Percentiles rank a stretch among this genome's conserved stretches.
Conservation (phyloP, 1,139 yeast species). For the Eremothecium cymbalariae region DNA sequence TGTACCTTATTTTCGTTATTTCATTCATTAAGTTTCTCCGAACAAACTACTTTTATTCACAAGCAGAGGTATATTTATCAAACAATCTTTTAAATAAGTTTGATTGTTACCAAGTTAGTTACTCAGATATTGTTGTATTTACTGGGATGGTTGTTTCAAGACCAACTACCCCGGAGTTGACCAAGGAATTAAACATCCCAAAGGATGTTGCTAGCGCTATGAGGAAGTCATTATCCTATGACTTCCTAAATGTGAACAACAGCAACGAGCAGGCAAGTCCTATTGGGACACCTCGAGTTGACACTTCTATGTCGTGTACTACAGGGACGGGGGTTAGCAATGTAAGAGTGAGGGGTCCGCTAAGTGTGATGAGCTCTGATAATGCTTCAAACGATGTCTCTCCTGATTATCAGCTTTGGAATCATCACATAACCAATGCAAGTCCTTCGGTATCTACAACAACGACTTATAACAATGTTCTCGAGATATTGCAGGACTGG, state of each 20-base stretch:
- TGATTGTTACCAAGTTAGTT: too few relatives aligned
- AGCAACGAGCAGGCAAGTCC: conserved; percentile 13
- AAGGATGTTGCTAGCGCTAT: conserved; percentile 28
- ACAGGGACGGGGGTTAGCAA: background rate
- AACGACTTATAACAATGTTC: conserved; percentile 5
- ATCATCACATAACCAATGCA: conserved; percentile 16
- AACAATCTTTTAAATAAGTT: too few relatives aligned
- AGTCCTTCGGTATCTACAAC: conserved; percentile 2
- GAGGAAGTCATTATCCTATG: conserved; percentile 30
- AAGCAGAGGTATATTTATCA: too few relatives aligned
- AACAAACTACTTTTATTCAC: too few relatives aligned
- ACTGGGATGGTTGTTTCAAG: conserved; percentile 8
- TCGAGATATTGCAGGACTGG: conserved; percentile 11
- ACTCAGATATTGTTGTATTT: too few relatives aligned
- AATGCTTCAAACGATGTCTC: conserved; percentile 1
- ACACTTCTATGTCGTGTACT: conserved; percentile 5
- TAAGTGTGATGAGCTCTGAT: background rate
- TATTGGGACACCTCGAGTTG: conserved; percentile 16
- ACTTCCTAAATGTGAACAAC: conserved; percentile 12
- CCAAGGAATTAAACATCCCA: conserved; percentile 10
- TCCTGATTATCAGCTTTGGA: conserved; percentile 20
- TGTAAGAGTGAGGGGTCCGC: background rate
- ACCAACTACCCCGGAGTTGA: conserved; percentile 10
- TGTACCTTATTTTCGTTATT: too few relatives aligned
- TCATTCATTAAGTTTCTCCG: background rate